These are phyloP conservation scores for Plectosphaerella plurivora DNA, from an alignment of 2,329 filamentous ascomycete species.

Conservation along the genomic window DNA sequence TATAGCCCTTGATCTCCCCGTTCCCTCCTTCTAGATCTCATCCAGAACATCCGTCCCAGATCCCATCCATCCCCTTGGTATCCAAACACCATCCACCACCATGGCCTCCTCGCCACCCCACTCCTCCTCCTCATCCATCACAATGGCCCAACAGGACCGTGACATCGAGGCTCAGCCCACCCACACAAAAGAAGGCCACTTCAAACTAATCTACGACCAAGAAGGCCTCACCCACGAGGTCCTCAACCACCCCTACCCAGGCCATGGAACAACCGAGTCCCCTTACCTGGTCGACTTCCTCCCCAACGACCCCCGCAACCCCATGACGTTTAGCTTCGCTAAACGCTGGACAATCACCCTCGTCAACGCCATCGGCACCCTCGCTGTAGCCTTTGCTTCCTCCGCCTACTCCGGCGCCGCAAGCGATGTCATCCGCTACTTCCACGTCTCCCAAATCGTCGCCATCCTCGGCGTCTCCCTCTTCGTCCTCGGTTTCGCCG, in stretches of 20 bases:
- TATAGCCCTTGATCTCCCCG: not conserved
- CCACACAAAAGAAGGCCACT: conserved; percentile 35
- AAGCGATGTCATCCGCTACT: conserved; percentile 47
- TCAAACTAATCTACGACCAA: conserved; percentile 52
- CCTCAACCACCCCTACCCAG: conserved; percentile 50
- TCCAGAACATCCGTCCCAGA: not conserved
- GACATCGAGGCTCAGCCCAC: conserved; percentile 37
- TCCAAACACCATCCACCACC: not conserved
- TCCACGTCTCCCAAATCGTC: conserved; percentile 45
- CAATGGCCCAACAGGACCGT: conserved; percentile 24
- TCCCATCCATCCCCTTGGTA: not conserved
- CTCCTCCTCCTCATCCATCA: conserved; percentile 20
- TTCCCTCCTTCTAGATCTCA: not conserved
- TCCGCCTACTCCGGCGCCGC: conserved; percentile 62
- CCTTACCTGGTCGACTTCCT: conserved; percentile 68
- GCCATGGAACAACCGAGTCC: conserved; percentile 60
- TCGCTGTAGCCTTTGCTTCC: conserved; percentile 66
- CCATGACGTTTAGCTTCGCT: conserved; percentile 49
- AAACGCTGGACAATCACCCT: conserved; percentile 65
- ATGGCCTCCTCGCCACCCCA: conserved; percentile 4
- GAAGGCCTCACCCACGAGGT: conserved; percentile 53
- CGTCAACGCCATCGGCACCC: conserved; percentile 60
- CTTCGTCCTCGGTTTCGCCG: conserved; percentile 58
- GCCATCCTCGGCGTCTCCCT: conserved; percentile 59
- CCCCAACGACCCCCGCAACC: conserved; percentile 61